Base-by-base conservation (phyloP, 192 early-diverging fungal genomes). In the Lunasporangiospora selenospora region DNA sequence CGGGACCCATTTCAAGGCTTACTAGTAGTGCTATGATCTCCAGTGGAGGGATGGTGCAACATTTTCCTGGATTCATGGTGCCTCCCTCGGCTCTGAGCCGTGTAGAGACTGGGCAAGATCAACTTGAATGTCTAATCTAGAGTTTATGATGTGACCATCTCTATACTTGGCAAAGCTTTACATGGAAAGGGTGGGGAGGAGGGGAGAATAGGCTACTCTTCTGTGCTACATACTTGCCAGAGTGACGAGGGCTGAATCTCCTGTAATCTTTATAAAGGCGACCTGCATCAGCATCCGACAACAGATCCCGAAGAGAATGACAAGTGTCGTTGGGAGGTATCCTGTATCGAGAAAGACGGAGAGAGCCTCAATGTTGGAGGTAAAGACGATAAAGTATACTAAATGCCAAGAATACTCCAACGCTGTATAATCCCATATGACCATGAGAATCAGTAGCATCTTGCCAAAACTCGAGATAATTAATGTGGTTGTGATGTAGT, bases 361-460 rank as follows among this genome's bases (percentile, higher is more conserved):
- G 1, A 92, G 49, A 2, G 92, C 92, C 18, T 88, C 87, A 0
- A 87, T 70, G 58, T 94, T 91, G 19, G 90, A 92, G 7, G 87
- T 89, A 7, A 94, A 80, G 7, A 90, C 86, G 11, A 94, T 77
- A 24, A 87, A 76, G 66, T 85, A 92, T 30, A 96, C 82, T 1
- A 71, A 48, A 18, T 92, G 67, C 91, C 91, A 93, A 13, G 90
- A 87, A 44, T 91, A 88, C n/a, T 92, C 88, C 4, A 90, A 65
- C 62, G 90, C 85, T 29, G 87, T 86, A 65, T 95, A 95, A 56
- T 95, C 89, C 95, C 95, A 97, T 45, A 97, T 90, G 3, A 94
- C 93, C 84, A 95, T 90, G 42, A 94, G 75, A 15, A 97, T 90
- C 44, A 90, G 80, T 56, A 97, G 75, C 55, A 97, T 84, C 75